Evolutionary conservation across 1,284 basidiomycete genomes (phyloP).

Genomic region (Naganishia liquefaciens): DNA sequence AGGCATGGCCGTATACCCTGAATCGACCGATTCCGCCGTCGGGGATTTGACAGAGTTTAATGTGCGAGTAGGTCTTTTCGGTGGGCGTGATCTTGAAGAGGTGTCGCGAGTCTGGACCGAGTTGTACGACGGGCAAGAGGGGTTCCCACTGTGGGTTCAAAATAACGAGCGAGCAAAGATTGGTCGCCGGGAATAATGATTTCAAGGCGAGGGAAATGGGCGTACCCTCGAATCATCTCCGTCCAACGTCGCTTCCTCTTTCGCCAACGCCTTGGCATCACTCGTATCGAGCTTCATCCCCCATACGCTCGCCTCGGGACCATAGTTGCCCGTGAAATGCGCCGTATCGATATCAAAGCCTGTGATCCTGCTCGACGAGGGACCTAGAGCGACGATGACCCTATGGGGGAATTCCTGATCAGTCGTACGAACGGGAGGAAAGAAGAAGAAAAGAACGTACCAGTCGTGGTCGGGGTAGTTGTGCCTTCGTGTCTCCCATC

Average conservation of each 20-base stretch:
- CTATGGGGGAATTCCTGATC: conserved; percentile 55
- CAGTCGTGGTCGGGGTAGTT: conserved; percentile 81
- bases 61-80: conserved; percentile 65
- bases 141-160: conserved; percentile 89
- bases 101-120: conserved; percentile 82
- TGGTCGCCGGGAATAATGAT: not conserved
- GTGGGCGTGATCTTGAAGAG: conserved; percentile 67
- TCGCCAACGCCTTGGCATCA: conserved; percentile 54
- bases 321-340: conserved; percentile 97
- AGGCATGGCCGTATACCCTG: conserved; percentile 78
- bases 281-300: conserved; percentile 60
- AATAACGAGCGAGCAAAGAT: not conserved
- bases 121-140: conserved; percentile 69
- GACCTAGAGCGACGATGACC: conserved; percentile 87
- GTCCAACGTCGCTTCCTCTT: conserved; percentile 29
- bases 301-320: conserved; percentile 74
- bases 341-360: conserved; percentile 95
- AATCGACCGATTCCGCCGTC: conserved; percentile 94
- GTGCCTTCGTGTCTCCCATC: conserved; percentile 91
- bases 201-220: conserved; percentile 22
- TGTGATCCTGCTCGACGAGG: conserved; percentile 66
- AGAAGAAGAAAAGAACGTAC: conserved; percentile 56
- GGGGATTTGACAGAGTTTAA: conserved; percentile 93
- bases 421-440: not conserved
- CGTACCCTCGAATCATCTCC: conserved; percentile 61